Evolutionary conservation across 192 early-diverging fungal species (phyloP), one percentile per base, ranked within the genome.

Genomic region (Podochytrium sp.): DNA sequence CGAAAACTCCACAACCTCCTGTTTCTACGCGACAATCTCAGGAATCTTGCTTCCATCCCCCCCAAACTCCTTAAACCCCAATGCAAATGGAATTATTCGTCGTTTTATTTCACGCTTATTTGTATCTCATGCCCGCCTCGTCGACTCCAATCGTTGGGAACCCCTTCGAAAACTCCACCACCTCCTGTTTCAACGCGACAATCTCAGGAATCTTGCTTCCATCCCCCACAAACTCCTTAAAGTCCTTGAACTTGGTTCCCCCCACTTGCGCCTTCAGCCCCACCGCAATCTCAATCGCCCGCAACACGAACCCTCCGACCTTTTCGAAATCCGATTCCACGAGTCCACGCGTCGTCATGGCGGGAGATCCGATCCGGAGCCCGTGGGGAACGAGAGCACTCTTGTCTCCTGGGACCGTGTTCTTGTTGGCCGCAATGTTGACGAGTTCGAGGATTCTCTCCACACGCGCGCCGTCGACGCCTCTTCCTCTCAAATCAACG

Each of bases 371-470:
- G 71, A 99, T 87, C 65, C 97, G 91, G 62, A 99, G 88, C 52
- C 97, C 97, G 65, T 92, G 91, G 23, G 96, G 97, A 38, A 96
- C 86, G 81, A 99, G 85, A 0, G 97, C 97, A 34, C 85, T 89
- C 78, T 93, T 95, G 80, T 99, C 97, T 18, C 96, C 95, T 3
- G 97, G 96, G 42, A 99, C 94, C 0, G 97, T 99, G 90, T 99
- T 99, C 86, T 99, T 99, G 87, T 99, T 99, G 47, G 94, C 89
- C 0, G 97, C 95, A 83, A 99, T 94, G 81, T 99, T 99, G 80
- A 88, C 91, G 65, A 97, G 86, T 83, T 99, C 97, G 42, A 99
- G 83, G 23, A 99, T 86, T 51, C 96, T 89, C 85, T 99, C 96
- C 0, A 97, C 95, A 69, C 97, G 92, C 0, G 95, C 95, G 62